These are phyloP conservation scores for Cairneyella variabilis DNA, from an alignment of 495 filamentous ascomycete genomes.

Conservation along the genomic window DNA sequence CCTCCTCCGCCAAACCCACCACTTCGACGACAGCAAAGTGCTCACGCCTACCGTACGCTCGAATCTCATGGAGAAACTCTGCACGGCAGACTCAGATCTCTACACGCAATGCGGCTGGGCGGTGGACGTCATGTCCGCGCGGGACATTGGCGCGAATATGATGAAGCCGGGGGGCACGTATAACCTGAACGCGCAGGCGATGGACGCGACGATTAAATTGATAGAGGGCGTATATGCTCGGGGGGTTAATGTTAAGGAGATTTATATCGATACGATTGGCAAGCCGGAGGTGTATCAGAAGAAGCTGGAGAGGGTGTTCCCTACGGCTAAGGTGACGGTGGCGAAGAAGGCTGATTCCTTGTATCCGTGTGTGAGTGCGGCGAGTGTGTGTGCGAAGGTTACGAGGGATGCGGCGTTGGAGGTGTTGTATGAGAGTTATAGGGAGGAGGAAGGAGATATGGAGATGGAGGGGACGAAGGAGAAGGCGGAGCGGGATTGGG, in stretches of 20 bases:
- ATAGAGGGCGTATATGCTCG: conserved; percentile 69
- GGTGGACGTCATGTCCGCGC: conserved; percentile 72
- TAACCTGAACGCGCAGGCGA: conserved; percentile 96
- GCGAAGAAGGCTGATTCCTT: conserved; percentile 94
- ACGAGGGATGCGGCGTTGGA: conserved; percentile 88
- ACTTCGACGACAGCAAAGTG: conserved; percentile 90
- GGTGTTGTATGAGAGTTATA: conserved; percentile 49
- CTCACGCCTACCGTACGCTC: conserved; percentile 72
- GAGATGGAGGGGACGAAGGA: conserved; percentile 16
- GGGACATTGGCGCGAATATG: conserved; percentile 80
- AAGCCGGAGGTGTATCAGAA: conserved; percentile 76
- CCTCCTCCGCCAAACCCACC: conserved; percentile 70
- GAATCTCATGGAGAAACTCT: conserved; percentile 69
- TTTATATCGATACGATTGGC: conserved; percentile 95
- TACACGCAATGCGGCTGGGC: conserved; percentile 75
- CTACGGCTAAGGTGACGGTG: conserved; percentile 74
- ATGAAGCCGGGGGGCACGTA: conserved; percentile 64
- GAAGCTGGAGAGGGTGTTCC: conserved; percentile 81
- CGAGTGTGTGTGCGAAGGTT: conserved; percentile 92
- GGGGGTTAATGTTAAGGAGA: conserved; percentile 77
- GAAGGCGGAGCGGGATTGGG: conserved; percentile 52
- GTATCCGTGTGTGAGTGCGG: conserved; percentile 91
- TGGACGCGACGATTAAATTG: conserved; percentile 88
- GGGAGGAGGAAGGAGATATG: conserved; percentile 15
- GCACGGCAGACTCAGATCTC: conserved; percentile 61